Percentiles rank a stretch among this genome's conserved stretches.
Evolutionary conservation across 176 grass and related monocot species (phyloP).

Genomic region (Stipa capillata): DNA sequence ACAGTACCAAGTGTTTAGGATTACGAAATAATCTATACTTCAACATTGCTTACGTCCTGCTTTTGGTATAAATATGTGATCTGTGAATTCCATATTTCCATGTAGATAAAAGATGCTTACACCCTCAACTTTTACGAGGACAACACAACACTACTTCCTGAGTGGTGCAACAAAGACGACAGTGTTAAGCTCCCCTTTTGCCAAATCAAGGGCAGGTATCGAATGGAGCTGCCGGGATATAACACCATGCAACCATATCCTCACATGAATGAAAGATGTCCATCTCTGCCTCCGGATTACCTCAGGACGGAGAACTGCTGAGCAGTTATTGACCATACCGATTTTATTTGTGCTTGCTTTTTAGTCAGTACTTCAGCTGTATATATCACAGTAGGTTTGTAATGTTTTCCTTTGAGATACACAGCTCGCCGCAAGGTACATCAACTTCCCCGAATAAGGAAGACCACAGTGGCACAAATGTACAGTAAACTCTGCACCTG

Average conservation of each 20-base stretch:
- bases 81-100: neutral
- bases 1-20: neutral
- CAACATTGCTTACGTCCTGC: neutral
- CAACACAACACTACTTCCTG: slow-evolving; percentile 55
- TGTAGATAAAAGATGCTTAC: slow-evolving; percentile 98
- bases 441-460: slow-evolving; percentile 21
- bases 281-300: slow-evolving; percentile 80
- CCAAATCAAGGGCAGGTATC: slow-evolving; percentile 88
- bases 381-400: slow-evolving; percentile 27
- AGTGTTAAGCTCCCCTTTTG: slow-evolving; percentile 78
- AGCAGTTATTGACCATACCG: neutral
- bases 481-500: slow-evolving; percentile 12
- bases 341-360: slow-evolving; percentile 12
- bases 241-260: slow-evolving; percentile 74
- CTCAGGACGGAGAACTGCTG: slow-evolving; percentile 43
- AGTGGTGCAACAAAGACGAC: slow-evolving; percentile 91
- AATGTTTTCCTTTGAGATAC: neutral
- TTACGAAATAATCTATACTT: neutral
- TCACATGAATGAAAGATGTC: slow-evolving; percentile 90
- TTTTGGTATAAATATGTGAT: neutral
- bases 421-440: neutral
- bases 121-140: slow-evolving; percentile 81
- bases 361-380: slow-evolving; percentile 12
- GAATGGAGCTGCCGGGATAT: slow-evolving; percentile 91
- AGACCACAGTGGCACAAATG: neutral